Conservation (phyloP, 805 yeast genomes). For the Metschnikowia kofuensis region DNA sequence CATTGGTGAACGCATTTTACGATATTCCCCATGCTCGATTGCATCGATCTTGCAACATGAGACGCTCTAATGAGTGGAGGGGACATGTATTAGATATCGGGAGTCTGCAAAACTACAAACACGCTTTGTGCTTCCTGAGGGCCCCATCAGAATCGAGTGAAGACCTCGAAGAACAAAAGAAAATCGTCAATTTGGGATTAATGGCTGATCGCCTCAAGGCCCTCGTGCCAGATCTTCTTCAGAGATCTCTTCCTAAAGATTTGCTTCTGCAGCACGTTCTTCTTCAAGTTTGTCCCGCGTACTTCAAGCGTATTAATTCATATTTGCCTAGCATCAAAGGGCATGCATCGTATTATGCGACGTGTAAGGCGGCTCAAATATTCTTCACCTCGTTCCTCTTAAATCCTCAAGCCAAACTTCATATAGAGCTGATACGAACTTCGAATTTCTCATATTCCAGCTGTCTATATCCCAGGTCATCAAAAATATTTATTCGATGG, state of each 20-base stretch:
- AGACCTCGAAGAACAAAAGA: constrained; percentile 20
- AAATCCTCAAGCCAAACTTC: constrained; percentile 51
- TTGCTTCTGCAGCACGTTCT: constrained; percentile 45
- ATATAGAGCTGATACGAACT: constrained; percentile 44
- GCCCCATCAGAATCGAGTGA: neutral
- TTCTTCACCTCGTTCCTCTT: constrained; percentile 54
- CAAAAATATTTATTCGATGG: constrained; percentile 56
- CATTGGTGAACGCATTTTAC: too few relatives aligned
- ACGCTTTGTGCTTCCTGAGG: neutral
- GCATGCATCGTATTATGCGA: constrained; percentile 50
- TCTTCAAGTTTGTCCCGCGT: constrained; percentile 56
- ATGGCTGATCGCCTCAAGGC: constrained; percentile 47
- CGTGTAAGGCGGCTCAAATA: constrained; percentile 55
- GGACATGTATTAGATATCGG: too few relatives aligned
- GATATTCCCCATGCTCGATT: neutral
- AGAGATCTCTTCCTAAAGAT: constrained; percentile 41
- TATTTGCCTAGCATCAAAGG: constrained; percentile 59
- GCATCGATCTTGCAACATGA: too few relatives aligned
- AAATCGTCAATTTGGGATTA: constrained; percentile 52
- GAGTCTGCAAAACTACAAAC: too few relatives aligned
- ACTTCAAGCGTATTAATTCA: constrained; percentile 41
- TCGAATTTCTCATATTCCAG: constrained; percentile 26
- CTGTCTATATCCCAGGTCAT: constrained; percentile 38
- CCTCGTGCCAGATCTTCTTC: constrained; percentile 51
- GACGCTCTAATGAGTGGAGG: too few relatives aligned